Evolutionary conservation across 495 filamentous ascomycete species (phyloP), one percentile per base, ranked within the genome.

Genomic region (Aspergillus conjunctus): DNA sequence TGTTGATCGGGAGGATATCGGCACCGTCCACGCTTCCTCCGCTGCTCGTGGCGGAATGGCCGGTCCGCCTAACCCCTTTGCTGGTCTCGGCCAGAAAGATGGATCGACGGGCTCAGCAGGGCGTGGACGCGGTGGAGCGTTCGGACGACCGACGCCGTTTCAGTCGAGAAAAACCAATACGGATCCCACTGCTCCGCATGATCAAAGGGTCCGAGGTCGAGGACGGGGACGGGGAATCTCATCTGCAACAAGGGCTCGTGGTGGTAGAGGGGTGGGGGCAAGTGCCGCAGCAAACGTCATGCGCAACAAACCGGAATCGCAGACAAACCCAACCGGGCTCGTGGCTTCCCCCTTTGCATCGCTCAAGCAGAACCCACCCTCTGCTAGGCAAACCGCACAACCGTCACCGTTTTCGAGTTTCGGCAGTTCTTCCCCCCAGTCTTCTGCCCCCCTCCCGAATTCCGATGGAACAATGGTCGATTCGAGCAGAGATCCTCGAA

Each of bases 21-120:
- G 59, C 59, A 50, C 49, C 53, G 49, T 60, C 60, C 58, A 59
- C 63, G 57, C 30, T 51, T 44, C 41, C 60, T 59, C 67, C 66
- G 73, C 71, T 69, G 53, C 51, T 60, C 66, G 65, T 68, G 73
- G 65, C 66, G 75, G 66, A 58, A 79, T 79, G 76, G 69, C 74
- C 59, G 69, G 65, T 56, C 69, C 74, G 50, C 63, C 73, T 34
- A 74, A 70, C 60, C 68, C 73, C 31, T 78, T 74, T 61, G 61
- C 60, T 57, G 71, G 56, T 54, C 62, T 71, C 33, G 61, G 66
- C 59, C 71, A 74, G 58, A 68, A 62, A 62, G 68, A 68, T 64
- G 73, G 66, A 43, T 48, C 64, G 37, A 51, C 68, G 51, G 62
- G 59, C 52, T 59, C 66, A 53, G 56, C 60, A 55, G 74, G 74